These are phyloP conservation scores for Clathrospora elynae DNA, from an alignment of 2,329 filamentous ascomycete genomes.

Conservation along the genomic window DNA sequence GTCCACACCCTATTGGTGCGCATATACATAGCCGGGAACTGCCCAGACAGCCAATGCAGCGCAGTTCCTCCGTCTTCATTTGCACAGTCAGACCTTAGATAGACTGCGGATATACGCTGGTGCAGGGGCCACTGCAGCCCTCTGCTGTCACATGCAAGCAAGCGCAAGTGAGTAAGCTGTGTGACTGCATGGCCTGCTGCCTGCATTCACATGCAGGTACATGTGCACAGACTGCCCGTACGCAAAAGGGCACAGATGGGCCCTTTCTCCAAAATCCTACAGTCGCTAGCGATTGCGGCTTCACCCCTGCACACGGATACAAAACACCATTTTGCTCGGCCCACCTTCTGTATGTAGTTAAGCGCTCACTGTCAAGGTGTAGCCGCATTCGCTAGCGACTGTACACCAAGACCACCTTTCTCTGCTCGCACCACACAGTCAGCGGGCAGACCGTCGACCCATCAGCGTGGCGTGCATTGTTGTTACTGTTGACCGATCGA, in stretches of 20 bases:
- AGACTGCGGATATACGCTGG: too few relatives aligned
- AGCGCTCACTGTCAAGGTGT: conserved; percentile 1
- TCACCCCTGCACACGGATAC: too few relatives aligned
- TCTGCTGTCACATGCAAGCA: not conserved
- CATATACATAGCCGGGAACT: too few relatives aligned
- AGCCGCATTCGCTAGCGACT: not conserved
- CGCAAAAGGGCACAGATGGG: not conserved
- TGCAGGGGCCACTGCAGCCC: not conserved
- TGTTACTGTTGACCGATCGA: too few relatives aligned
- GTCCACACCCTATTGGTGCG: too few relatives aligned
- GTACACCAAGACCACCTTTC: not conserved
- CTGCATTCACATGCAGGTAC: not conserved
- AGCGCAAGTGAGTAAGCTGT: conserved; percentile 1
- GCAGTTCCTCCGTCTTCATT: too few relatives aligned
- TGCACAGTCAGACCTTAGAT: too few relatives aligned
- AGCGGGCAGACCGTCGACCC: not conserved
- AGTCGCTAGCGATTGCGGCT: too few relatives aligned
- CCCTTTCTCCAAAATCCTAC: too few relatives aligned
- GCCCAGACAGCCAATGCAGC: too few relatives aligned
- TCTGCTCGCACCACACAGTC: not conserved
- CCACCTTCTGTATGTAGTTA: too few relatives aligned
- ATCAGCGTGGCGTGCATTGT: not conserved
- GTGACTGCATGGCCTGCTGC: not conserved
- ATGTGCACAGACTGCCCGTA: not conserved
- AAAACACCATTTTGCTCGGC: too few relatives aligned